A percentile compares a stretch with the other conserved stretches of the same genome.
Conservation (phyloP, 129 eudicot genomes). For the Flaveria trinervia region DNA sequence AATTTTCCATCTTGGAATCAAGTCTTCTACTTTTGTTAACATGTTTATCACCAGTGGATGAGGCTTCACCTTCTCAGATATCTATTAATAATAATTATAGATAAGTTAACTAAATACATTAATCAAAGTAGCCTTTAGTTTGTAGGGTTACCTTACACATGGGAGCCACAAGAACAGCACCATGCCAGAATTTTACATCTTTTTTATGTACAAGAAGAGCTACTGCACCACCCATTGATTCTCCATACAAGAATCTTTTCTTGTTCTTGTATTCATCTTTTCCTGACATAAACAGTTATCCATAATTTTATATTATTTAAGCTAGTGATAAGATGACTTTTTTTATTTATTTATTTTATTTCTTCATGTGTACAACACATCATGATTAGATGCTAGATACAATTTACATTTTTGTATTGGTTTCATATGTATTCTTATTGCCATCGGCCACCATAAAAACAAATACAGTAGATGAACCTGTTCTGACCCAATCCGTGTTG, state of each 20-base stretch:
- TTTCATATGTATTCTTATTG: not conserved
- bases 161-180: constrained; percentile 93
- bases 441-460: not conserved
- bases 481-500: not conserved
- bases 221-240: constrained; percentile 99
- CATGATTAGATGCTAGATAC: not conserved
- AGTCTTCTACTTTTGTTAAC: constrained; percentile 68
- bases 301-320: not conserved
- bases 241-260: constrained; percentile 81
- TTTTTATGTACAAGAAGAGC: constrained; percentile 76
- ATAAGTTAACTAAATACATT: not conserved
- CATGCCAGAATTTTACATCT: constrained; percentile 83
- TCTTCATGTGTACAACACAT: not conserved
- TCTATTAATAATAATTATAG: constrained; percentile 32
- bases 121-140: not conserved
- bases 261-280: constrained; percentile 61
- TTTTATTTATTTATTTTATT: too few species aligned
- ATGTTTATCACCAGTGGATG: constrained; percentile 76
- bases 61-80: constrained; percentile 97
- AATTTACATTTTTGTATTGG: not conserved
- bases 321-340: too few species aligned
- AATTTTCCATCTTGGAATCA: constrained; percentile 93
- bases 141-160: constrained; percentile 87
- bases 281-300: constrained; percentile 33
- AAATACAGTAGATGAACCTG: not conserved